Percentiles rank a stretch among this genome's conserved stretches.
Conservation (phyloP, 257 asterid species). For the Cordia subcordata region DNA sequence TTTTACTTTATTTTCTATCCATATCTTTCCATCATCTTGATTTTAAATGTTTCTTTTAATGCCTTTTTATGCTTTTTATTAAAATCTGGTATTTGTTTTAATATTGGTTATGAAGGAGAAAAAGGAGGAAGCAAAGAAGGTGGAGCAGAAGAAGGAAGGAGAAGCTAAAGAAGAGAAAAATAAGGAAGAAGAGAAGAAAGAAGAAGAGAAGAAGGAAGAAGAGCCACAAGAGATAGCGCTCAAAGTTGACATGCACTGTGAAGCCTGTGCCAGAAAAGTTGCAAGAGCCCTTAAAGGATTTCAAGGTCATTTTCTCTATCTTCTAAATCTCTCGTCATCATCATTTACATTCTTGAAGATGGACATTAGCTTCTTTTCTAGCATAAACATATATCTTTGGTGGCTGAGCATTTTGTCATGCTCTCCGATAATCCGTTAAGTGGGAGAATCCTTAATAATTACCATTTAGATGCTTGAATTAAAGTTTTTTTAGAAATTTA, state of each 20-base stretch:
- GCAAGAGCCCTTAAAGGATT: slow-evolving; percentile 63
- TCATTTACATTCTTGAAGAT: background rate
- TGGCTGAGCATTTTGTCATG: too few species aligned
- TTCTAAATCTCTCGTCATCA: too few species aligned
- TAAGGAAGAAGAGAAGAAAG: slow-evolving; percentile 16
- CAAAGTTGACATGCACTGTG: slow-evolving; percentile 87
- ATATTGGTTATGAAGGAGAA: slow-evolving; percentile 25
- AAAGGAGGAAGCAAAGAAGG: slow-evolving; percentile 28
- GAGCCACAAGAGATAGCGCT: slow-evolving; percentile 51
- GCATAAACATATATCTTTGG: slow-evolving; percentile 10
- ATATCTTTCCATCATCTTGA: too few species aligned
- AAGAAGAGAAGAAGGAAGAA: slow-evolving; percentile 25
- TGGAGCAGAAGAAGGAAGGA: slow-evolving; percentile 13
- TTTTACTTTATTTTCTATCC: background rate
- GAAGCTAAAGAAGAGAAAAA: slow-evolving; percentile 15
- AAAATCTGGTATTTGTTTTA: too few species aligned
- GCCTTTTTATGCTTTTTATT: too few species aligned
- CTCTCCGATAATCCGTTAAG: too few species aligned
- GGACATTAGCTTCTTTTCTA: background rate
- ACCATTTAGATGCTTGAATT: too few species aligned
- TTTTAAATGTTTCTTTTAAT: too few species aligned
- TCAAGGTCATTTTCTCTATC: slow-evolving; percentile 41
- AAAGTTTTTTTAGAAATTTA: too few species aligned
- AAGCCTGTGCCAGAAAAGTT: slow-evolving; percentile 88
- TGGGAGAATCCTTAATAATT: too few species aligned